Evolutionary conservation across 73 alveolate species (phyloP).

Genomic region (Effrenium voratum): DNA sequence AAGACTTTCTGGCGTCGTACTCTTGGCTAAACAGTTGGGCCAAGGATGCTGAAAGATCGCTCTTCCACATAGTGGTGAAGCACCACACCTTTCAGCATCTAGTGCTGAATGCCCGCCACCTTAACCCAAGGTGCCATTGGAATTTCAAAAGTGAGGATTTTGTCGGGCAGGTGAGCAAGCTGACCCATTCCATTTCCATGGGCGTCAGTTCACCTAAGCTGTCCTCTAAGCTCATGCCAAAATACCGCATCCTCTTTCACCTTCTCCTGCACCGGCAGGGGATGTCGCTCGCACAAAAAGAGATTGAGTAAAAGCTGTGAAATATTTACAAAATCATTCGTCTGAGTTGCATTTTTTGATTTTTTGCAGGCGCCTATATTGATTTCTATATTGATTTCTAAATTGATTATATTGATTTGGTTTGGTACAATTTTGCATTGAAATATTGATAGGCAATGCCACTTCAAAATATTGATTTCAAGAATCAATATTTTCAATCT

Average conservation of each 20-base stretch:
- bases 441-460: too few species aligned
- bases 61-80: conserved; percentile 9
- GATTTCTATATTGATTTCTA: neutral
- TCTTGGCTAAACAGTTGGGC: neutral
- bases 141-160: neutral
- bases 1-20: conserved; percentile 27
- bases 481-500: neutral
- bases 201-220: neutral
- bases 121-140: conserved; percentile 30
- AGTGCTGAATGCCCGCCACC: neutral
- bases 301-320: neutral
- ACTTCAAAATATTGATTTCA: neutral
- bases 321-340: neutral
- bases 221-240: neutral
- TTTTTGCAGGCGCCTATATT: neutral
- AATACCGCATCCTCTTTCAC: neutral
- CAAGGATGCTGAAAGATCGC: neutral
- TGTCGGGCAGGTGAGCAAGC: neutral
- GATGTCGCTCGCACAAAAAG: neutral
- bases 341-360: neutral
- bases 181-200: neutral
- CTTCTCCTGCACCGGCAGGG: neutral
- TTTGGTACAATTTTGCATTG: too few species aligned
- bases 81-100: conserved; percentile 39
- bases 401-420: neutral